These are phyloP conservation scores for Narthecium ossifragum DNA, from an alignment of 106 monocot genomes.

Conservation along the genomic window DNA sequence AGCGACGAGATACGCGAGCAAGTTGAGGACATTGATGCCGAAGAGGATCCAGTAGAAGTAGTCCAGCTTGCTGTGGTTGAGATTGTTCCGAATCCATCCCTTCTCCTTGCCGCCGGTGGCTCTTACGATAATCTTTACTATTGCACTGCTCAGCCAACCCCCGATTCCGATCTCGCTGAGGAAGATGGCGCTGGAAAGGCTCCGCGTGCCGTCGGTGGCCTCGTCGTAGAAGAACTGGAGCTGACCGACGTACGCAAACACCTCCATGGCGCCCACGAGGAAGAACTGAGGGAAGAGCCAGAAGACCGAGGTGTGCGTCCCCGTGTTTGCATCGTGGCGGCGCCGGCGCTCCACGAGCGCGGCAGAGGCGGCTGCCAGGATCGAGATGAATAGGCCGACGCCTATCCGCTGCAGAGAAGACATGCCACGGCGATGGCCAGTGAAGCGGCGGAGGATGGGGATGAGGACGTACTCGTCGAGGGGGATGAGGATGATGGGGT, in stretches of 20 bases:
- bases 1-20: conserved; percentile 21
- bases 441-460: conserved; percentile 45
- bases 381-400: conserved; percentile 40
- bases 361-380: conserved; percentile 31
- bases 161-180: too few species aligned
- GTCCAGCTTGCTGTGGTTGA: conserved; percentile 24
- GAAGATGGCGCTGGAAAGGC: conserved; percentile 47
- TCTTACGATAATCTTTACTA: too few species aligned
- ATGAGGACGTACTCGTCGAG: conserved; percentile 51
- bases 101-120: too few species aligned
- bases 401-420: conserved; percentile 56
- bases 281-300: conserved; percentile 61
- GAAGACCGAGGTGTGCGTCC: conserved; percentile 34
- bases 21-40: conserved; percentile 25
- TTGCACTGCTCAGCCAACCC: too few species aligned
- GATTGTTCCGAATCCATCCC: conserved; percentile 50
- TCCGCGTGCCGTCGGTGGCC: conserved; percentile 77
- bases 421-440: conserved; percentile 33
- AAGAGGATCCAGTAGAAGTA: conserved; percentile 35
- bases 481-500: conserved; percentile 35
- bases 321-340: conserved; percentile 13
- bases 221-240: conserved; percentile 79
- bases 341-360: conserved; percentile 38
- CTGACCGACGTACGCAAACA: conserved; percentile 45
- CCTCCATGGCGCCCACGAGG: conserved; percentile 34